phyloP scores from a whole-genome alignment of 2,329 filamentous ascomycete genomes.

The Sporothrix protearum region DNA sequence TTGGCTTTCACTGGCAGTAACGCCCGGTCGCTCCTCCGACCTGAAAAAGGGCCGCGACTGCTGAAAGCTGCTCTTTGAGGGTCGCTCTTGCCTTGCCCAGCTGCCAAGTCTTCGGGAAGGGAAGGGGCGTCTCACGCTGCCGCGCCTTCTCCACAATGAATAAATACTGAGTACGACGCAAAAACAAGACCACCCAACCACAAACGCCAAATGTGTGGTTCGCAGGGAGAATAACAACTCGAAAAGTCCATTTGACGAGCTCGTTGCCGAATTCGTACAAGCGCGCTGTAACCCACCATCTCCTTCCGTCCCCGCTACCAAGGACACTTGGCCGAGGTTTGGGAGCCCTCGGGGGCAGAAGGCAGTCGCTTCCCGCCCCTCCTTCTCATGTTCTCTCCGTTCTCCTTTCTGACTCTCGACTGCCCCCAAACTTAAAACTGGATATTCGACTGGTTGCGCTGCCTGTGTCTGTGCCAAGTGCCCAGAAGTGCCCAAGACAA shows the following conservation, averaged over 20 bases:
- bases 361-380: neutral
- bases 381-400: neutral
- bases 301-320: neutral
- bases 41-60: neutral
- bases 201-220: neutral
- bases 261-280: slow-evolving; percentile 12
- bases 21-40: neutral
- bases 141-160: slow-evolving; percentile 1
- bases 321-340: neutral
- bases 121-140: neutral
- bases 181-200: neutral
- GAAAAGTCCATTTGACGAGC: slow-evolving; percentile 5
- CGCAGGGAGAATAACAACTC: neutral
- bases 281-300: neutral
- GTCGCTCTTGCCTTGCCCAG: neutral
- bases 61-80: neutral
- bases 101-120: neutral
- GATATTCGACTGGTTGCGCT: too few species aligned
- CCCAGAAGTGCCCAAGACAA: neutral
- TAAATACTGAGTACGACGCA: neutral
- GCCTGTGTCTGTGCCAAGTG: neutral
- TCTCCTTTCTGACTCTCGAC: neutral
- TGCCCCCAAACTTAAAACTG: neutral
- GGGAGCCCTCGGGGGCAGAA: neutral
- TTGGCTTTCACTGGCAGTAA: neutral